Evolutionary conservation across 306 rosid genomes (phyloP).

Genomic region (Clitoria ternatea): DNA sequence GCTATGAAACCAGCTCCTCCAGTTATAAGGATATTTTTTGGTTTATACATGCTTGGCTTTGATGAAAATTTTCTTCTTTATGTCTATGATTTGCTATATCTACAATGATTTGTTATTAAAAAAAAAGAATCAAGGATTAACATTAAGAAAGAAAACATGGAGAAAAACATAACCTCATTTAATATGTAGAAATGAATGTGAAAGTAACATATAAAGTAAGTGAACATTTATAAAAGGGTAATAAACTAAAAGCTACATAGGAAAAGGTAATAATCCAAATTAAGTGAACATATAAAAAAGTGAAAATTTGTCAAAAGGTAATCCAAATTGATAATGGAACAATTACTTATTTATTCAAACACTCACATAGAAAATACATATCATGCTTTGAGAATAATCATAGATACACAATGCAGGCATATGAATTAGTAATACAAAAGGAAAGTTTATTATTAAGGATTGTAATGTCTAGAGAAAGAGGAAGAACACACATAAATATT

Average conservation of each 20-base stretch:
- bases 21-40: slow-evolving; percentile 59
- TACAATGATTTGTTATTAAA: slow-evolving; percentile 19
- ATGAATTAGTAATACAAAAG: neutral
- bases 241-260: neutral
- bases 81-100: slow-evolving; percentile 2
- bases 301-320: neutral
- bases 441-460: neutral
- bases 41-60: slow-evolving; percentile 37
- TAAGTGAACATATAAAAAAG: neutral
- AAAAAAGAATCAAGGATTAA: neutral
- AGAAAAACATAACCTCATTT: neutral
- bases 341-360: neutral
- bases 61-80: slow-evolving; percentile 36
- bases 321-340: neutral
- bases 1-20: slow-evolving; percentile 82
- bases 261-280: too few species aligned
- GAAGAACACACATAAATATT: neutral
- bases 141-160: neutral
- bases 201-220: neutral
- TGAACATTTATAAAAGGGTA: neutral
- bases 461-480: neutral
- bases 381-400: neutral
- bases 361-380: neutral
- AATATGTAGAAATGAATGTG: neutral
- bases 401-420: neutral